A percentile compares a stretch with the other conserved stretches of the same genome.
These are phyloP conservation scores for Castanea crenata DNA, from an alignment of 306 rosid genomes.

Conservation along the genomic window DNA sequence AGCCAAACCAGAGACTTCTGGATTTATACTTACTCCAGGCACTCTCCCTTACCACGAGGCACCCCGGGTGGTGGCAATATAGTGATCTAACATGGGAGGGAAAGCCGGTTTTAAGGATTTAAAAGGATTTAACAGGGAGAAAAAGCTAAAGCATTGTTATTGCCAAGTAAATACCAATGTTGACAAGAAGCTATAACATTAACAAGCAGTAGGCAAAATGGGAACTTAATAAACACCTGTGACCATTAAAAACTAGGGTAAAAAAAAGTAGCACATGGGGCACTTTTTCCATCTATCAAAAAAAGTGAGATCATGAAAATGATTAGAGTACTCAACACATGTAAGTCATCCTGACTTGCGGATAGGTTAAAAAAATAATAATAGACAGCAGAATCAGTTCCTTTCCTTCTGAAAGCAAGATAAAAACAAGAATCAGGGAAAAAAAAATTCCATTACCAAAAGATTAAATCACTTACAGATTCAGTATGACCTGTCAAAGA, in stretches of 20 bases:
- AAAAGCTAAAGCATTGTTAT: too few species aligned
- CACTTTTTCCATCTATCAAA: neutral
- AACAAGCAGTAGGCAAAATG: neutral
- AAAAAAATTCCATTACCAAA: constrained; percentile 11
- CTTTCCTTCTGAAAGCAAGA: constrained; percentile 1
- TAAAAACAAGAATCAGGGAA: neutral
- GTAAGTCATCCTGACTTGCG: neutral
- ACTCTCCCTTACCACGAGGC: too few species aligned
- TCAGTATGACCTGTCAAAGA: constrained; percentile 94
- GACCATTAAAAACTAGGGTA: neutral
- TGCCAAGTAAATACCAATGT: neutral
- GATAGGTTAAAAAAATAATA: neutral
- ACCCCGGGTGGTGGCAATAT: too few species aligned
- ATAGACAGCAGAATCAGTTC: neutral
- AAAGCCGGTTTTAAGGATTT: too few species aligned
- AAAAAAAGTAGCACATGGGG: neutral
- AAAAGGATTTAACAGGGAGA: neutral
- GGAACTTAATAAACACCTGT: neutral
- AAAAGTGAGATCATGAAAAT: neutral
- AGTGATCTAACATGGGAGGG: too few species aligned
- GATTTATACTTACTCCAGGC: too few species aligned
- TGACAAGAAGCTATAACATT: neutral
- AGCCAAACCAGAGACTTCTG: too few species aligned
- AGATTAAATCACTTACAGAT: constrained; percentile 67
- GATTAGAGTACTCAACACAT: neutral